Evolutionary conservation across 306 rosid genomes (phyloP), one percentile per base, ranked within the genome.

Genomic region (Dryas octopetala): DNA sequence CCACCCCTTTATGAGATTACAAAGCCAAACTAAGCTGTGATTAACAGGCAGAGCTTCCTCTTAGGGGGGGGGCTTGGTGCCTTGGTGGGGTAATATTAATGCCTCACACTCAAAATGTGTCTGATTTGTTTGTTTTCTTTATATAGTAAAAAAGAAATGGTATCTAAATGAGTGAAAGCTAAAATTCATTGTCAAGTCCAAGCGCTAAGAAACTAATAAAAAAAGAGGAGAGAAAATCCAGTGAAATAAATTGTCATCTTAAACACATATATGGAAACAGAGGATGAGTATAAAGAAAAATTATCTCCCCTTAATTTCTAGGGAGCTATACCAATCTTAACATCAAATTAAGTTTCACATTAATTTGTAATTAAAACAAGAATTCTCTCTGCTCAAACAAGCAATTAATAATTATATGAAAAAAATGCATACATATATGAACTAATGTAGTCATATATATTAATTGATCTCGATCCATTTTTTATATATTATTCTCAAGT

Each of bases 321-420:
- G 48, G 15, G 73, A 41, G 45, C 63, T 41, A 1, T 23, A 57
- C 60, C 77, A 74, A 62, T 41, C 53, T 53, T 46, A 75, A 41
- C 4, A 66, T 46, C 73, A 46, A 75, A 41, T 17, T 63, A 32
- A 19, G 66, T 44, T 43, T 71, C 54, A 54, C 75, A 13, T 54
- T 2, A 32, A 32, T 17, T 55, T 59, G 14, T 9, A 58, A 55
- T n/a, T 16, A 54, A 53, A 66, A 76, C 50, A 76, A 16, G 38
- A 72, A 15, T 64, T 64, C 19, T 71, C 7, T 10, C 45, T 72
- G 76, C 32, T 72, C 23, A 41, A 38, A 28, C 76, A 12, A 59
- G 46, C 14, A 23, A 57, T 9, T 44, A 46, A 9, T 15, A n/a
- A 52, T 15, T 55, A 49, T 19, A 71, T 44, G 59, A 48, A 7